Conservation (phyloP, 768 basidiomycete species). For the Boletus tylopilopsis region DNA sequence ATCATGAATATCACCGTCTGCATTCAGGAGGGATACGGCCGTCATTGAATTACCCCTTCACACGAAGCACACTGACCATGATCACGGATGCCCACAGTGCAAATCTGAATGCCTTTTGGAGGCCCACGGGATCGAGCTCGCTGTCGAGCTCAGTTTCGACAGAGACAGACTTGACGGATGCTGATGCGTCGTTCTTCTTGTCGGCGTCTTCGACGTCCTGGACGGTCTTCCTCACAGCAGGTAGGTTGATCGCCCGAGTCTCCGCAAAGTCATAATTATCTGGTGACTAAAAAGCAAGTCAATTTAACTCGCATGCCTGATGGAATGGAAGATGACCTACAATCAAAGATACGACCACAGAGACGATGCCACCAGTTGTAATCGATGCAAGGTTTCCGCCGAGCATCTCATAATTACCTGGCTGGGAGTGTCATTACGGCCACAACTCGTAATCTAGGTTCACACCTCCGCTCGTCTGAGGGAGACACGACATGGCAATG, state of each 20-base stretch:
- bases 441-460: constrained; percentile 27
- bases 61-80: constrained; percentile 50
- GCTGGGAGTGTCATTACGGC: background rate
- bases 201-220: constrained; percentile 25
- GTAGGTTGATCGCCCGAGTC: constrained; percentile 73
- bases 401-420: constrained; percentile 67
- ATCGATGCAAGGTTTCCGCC: constrained; percentile 89
- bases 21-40: background rate
- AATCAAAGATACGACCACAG: constrained; percentile 59
- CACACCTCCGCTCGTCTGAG: constrained; percentile 49
- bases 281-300: constrained; percentile 49
- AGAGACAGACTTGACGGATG: constrained; percentile 36
- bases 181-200: constrained; percentile 34
- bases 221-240: constrained; percentile 15
- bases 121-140: constrained; percentile 60
- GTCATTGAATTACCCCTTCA: background rate
- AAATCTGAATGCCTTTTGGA: constrained; percentile 76
- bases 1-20: constrained; percentile 64
- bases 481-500: background rate
- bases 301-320: background rate
- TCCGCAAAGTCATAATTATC: constrained; percentile 78
- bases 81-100: constrained; percentile 70
- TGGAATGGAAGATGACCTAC: constrained; percentile 35
- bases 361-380: constrained; percentile 73
- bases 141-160: constrained; percentile 40